Percentiles rank a stretch among this genome's conserved stretches.
Evolutionary conservation across 768 basidiomycete genomes (phyloP).

Genomic region (Tulasnella sp.): DNA sequence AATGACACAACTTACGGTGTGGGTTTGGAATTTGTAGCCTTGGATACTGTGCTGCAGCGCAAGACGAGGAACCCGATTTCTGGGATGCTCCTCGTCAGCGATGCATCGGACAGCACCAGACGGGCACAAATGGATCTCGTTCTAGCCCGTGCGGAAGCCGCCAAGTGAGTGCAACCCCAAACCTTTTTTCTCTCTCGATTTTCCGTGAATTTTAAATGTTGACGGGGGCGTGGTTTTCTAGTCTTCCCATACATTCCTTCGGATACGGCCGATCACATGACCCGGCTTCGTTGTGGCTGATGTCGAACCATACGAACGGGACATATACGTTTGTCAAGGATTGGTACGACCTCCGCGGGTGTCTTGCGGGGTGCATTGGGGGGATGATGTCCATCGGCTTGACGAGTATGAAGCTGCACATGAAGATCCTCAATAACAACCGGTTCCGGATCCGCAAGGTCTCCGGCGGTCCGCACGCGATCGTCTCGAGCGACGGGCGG

Average conservation of each 20-base stretch:
- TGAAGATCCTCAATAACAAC: slow-evolving; percentile 80
- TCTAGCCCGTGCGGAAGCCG: slow-evolving; percentile 91
- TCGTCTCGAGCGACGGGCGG: slow-evolving; percentile 82
- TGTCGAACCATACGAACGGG: slow-evolving; percentile 95
- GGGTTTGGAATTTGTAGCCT: no score
- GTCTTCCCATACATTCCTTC: slow-evolving; percentile 89
- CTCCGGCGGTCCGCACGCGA: slow-evolving; percentile 74
- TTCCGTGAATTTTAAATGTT: not conserved
- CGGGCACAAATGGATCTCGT: slow-evolving; percentile 98
- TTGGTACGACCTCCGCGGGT: slow-evolving; percentile 86
- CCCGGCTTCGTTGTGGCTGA: slow-evolving; percentile 94
- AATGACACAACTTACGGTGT: no score
- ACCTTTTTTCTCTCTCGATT: not conserved
- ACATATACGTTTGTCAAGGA: slow-evolving; percentile 98
- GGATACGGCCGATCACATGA: slow-evolving; percentile 96
- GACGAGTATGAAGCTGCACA: slow-evolving; percentile 86
- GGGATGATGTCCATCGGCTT: slow-evolving; percentile 95
- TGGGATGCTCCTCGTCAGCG: slow-evolving; percentile 86
- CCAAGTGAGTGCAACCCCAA: slow-evolving; percentile 36
- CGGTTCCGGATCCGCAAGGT: slow-evolving; percentile 93
- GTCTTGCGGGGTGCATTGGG: slow-evolving; percentile 87
- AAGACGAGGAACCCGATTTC: slow-evolving; percentile 83
- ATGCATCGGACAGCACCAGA: slow-evolving; percentile 81
- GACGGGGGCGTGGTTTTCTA: no score
- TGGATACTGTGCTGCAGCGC: slow-evolving; percentile 90